Percentiles rank a stretch among this genome's conserved stretches.
Conservation (phyloP, 441 rosid genomes). For the Brassica balearica region DNA sequence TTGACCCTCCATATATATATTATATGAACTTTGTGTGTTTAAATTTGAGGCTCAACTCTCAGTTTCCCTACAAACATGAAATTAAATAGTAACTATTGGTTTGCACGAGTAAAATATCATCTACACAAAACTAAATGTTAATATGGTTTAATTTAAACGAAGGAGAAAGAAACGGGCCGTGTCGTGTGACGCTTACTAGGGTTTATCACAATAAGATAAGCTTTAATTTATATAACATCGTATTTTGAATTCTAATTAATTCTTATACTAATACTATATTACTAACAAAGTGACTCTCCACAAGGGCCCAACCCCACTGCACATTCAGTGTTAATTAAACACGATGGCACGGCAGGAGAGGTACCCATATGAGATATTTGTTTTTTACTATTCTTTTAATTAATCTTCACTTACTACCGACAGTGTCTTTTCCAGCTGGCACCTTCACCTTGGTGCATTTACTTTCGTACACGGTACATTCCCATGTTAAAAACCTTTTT, state of each 20-base stretch:
- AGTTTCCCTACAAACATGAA: not conserved
- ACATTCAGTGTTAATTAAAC: slow-evolving; percentile 41
- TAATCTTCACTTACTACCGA: slow-evolving; percentile 40
- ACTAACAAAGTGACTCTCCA: slow-evolving; percentile 35
- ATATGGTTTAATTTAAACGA: not conserved
- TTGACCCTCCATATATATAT: not conserved
- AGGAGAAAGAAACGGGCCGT: slow-evolving; percentile 39
- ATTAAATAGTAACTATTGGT: not conserved
- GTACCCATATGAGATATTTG: slow-evolving; percentile 41
- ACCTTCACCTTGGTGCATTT: slow-evolving; percentile 18
- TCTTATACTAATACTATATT: no score
- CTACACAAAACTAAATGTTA: slow-evolving; percentile 5
- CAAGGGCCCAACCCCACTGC: slow-evolving; percentile 41
- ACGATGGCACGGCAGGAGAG: slow-evolving; percentile 48
- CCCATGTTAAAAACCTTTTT: not conserved
- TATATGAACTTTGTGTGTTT: not conserved
- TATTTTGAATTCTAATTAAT: not conserved
- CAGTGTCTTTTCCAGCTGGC: slow-evolving; percentile 41
- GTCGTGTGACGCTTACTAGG: slow-evolving; percentile 47
- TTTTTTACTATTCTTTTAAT: slow-evolving; percentile 27
- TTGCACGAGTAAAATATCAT: not conserved
- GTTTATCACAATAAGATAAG: slow-evolving; percentile 24
- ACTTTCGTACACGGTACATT: slow-evolving; percentile 27
- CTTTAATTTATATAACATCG: not conserved
- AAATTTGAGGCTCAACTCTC: not conserved